Base-by-base conservation (phyloP, 2,329 filamentous ascomycete species). In the Neofusicoccum sp. region DNA sequence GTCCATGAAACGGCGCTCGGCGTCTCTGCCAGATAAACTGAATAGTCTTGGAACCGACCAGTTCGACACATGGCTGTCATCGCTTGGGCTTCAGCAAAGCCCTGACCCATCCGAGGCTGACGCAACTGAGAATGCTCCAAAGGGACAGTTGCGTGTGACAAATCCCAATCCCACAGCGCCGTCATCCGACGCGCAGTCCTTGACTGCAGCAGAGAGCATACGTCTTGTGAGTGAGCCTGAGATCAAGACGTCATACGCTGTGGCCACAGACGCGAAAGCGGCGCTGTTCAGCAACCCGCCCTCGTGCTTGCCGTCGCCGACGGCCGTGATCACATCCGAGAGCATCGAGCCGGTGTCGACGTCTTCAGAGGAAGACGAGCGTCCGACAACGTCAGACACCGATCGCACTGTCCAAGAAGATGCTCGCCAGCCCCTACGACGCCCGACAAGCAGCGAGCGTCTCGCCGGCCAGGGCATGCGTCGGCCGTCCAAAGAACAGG, bases 31-130 rank as follows among this genome's bases (percentile, higher is more conserved):
- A 6, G 30, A 61, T 56, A 49, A 59, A 48, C 28, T 47, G 33
- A 26, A 60, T 38, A 24, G 64, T 58, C 31, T 62, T 6, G 61
- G 59, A 28, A 64, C 62, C 33, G 64, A 66, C 24, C 57, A 60
- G 12, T 59, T 66, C 26, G 65, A 66, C 41, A 61, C 61, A 4
- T 66, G 65, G 65, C 59, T 66, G 14, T 64, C 63, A 6, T 60
- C 60, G 1, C 53, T 65, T 30, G 61, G 41, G n/a, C 40, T 51
- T 24, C 54, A 63, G 20, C 24, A 47, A 31, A n/a, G 6, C 5
- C 44, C 44, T 6, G 44, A 47, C 44, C 44, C 31, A 54, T 31
- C 57, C 31, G 58, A 41, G 12, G 11, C 34, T 38, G n/a, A 34
- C 49, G 6, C 54, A 26, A 28, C 28, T 30, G 28, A 28, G 28